phyloP scores from a whole-genome alignment of 805 yeast species.

The Metschnikowia reukaufii region DNA sequence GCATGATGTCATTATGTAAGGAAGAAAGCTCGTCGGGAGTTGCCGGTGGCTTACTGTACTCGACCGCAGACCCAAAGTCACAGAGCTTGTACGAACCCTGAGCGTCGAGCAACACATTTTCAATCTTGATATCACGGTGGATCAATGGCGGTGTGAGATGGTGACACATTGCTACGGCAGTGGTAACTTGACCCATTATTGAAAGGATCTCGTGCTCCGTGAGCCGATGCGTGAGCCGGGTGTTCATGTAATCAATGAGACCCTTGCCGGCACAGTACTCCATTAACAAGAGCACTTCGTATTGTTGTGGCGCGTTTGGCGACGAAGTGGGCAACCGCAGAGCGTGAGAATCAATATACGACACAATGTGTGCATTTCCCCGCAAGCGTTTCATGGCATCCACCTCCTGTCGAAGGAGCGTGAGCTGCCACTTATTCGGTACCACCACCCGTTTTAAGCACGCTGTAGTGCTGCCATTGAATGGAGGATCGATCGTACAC shows the following conservation, averaged over 20 bases:
- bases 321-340: constrained; percentile 49
- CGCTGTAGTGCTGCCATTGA: constrained; percentile 55
- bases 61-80: constrained; percentile 81
- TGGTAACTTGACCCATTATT: constrained; percentile 67
- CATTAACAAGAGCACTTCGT: constrained; percentile 79
- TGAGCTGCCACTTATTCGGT: constrained; percentile 82
- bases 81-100: constrained; percentile 65
- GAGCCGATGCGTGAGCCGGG: constrained; percentile 62
- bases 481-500: constrained; percentile 65
- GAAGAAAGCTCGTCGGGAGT: constrained; percentile 58
- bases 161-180: constrained; percentile 79
- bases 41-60: constrained; percentile 60
- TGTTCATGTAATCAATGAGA: constrained; percentile 76
- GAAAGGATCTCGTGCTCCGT: constrained; percentile 66
- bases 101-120: constrained; percentile 67
- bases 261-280: constrained; percentile 77
- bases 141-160: constrained; percentile 66
- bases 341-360: constrained; percentile 95
- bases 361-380: constrained; percentile 78
- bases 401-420: constrained; percentile 86
- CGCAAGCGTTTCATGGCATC: constrained; percentile 92
- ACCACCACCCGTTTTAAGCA: constrained; percentile 95
- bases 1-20: constrained; percentile 67
- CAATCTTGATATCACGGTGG: constrained; percentile 82
- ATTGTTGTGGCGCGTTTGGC: constrained; percentile 42